Conservation (phyloP, 2,329 filamentous ascomycete species). For the Penicillium vulpinum region DNA sequence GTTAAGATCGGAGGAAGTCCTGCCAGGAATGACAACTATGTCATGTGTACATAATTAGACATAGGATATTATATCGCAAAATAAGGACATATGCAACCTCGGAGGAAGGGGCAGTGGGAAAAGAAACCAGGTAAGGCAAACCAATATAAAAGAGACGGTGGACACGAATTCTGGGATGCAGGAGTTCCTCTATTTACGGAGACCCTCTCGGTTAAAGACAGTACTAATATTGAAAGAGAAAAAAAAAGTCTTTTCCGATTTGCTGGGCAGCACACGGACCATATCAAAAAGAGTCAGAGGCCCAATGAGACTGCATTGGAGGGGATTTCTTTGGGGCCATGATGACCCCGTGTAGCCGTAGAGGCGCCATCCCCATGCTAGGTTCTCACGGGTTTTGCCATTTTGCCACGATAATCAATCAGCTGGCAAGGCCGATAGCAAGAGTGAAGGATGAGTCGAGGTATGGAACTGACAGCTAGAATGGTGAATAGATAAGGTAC, state of each 20-base stretch:
- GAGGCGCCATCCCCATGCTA: conserved; percentile 9
- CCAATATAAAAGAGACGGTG: conserved; percentile 15
- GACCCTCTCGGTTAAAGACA: neutral
- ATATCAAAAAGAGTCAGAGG: conserved; percentile 12
- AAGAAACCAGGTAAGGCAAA: neutral
- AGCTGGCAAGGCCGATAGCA: conserved; percentile 9
- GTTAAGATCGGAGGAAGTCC: conserved; percentile 8
- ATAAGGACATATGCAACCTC: conserved; percentile 7
- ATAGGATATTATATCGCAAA: conserved; percentile 2
- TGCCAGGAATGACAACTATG: conserved; percentile 22
- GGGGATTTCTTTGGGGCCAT: conserved; percentile 1
- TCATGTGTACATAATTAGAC: conserved; percentile 16
- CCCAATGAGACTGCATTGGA: conserved; percentile 6
- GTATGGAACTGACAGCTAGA: neutral
- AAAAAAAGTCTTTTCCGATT: neutral
- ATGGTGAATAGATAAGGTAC: neutral
- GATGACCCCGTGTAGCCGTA: conserved; percentile 13
- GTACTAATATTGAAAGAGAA: neutral
- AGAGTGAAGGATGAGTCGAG: neutral
- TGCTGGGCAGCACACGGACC: conserved; percentile 15
- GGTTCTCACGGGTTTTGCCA: conserved; percentile 1
- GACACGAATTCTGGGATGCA: neutral
- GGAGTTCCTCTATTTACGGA: conserved; percentile 15
- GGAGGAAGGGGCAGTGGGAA: neutral
- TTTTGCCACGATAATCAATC: conserved; percentile 23